Percentiles rank a stretch among this genome's conserved stretches.
Evolutionary conservation across 2,329 filamentous ascomycete genomes (phyloP).

Genomic region (Hypoxylon sp.): DNA sequence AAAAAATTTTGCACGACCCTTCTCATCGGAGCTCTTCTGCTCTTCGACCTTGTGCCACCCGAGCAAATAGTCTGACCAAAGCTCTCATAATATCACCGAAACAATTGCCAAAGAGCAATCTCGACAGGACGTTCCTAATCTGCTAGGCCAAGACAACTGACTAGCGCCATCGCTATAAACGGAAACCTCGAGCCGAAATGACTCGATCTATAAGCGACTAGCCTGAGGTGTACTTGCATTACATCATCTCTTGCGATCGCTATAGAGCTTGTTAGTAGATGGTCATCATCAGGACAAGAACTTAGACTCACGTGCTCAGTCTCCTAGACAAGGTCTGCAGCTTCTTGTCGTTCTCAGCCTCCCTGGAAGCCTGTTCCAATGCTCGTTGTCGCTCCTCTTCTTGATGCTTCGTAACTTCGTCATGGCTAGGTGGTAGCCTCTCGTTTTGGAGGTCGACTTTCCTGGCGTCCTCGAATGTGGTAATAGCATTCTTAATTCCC

Average conservation of each 20-base stretch:
- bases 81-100: slow-evolving; percentile 43
- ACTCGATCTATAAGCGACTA: slow-evolving; percentile 37
- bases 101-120: slow-evolving; percentile 36
- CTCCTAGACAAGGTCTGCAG: slow-evolving; percentile 89
- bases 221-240: slow-evolving; percentile 43
- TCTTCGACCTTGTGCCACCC: slow-evolving; percentile 40
- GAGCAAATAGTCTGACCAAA: slow-evolving; percentile 41
- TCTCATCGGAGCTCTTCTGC: slow-evolving; percentile 42
- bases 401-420: slow-evolving; percentile 88
- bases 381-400: slow-evolving; percentile 87
- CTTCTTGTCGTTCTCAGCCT: slow-evolving; percentile 92
- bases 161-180: slow-evolving; percentile 37
- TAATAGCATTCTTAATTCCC: slow-evolving; percentile 98
- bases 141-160: slow-evolving; percentile 39
- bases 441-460: slow-evolving; percentile 99
- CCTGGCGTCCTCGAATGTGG: slow-evolving; percentile 93
- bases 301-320: slow-evolving; percentile 90
- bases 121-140: slow-evolving; percentile 38
- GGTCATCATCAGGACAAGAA: not conserved
- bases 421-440: slow-evolving; percentile 89
- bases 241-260: slow-evolving; percentile 55
- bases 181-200: slow-evolving; percentile 41
- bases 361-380: slow-evolving; percentile 85
- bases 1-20: slow-evolving; percentile 20
- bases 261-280: slow-evolving; percentile 38